phyloP scores from a whole-genome alignment of 177 flowering plant genomes.

The Vitis hybrid region DNA sequence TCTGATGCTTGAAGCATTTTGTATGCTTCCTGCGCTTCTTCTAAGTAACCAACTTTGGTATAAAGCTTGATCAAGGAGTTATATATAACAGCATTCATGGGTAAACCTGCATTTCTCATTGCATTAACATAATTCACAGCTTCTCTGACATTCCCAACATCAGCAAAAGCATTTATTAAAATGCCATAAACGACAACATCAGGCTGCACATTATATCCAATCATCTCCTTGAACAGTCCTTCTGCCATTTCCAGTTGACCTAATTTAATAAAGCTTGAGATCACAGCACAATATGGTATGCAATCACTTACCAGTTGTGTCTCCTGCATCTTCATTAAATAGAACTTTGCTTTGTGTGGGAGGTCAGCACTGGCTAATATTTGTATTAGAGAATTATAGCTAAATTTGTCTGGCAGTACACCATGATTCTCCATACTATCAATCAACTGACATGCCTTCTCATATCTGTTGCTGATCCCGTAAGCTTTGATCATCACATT shows the following conservation, averaged over 20 bases:
- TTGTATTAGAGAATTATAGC: constrained; percentile 73
- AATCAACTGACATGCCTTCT: constrained; percentile 68
- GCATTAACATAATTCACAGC: constrained; percentile 52
- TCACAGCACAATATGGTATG: constrained; percentile 76
- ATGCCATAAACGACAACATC: constrained; percentile 79
- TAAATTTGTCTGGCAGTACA: constrained; percentile 69
- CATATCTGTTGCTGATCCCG: constrained; percentile 63
- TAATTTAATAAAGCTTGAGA: constrained; percentile 67
- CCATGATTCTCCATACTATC: constrained; percentile 63
- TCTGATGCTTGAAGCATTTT: constrained; percentile 46
- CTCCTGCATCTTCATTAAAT: constrained; percentile 71
- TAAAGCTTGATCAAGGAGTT: constrained; percentile 91
- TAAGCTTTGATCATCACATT: constrained; percentile 98
- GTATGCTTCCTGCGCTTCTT: constrained; percentile 78
- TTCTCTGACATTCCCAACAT: constrained; percentile 58
- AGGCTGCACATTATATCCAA: constrained; percentile 50
- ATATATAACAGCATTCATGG: constrained; percentile 60
- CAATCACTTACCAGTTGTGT: constrained; percentile 64
- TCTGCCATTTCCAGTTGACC: constrained; percentile 65
- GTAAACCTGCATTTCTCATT: constrained; percentile 57
- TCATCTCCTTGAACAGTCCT: constrained; percentile 65
- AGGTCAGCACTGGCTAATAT: constrained; percentile 68
- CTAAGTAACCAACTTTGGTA: constrained; percentile 75
- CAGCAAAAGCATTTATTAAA: constrained; percentile 86
- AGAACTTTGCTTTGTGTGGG: constrained; percentile 53